These are phyloP conservation scores for Sclerotinia trifoliorum DNA, from an alignment of 2,329 filamentous ascomycete genomes.

Conservation along the genomic window DNA sequence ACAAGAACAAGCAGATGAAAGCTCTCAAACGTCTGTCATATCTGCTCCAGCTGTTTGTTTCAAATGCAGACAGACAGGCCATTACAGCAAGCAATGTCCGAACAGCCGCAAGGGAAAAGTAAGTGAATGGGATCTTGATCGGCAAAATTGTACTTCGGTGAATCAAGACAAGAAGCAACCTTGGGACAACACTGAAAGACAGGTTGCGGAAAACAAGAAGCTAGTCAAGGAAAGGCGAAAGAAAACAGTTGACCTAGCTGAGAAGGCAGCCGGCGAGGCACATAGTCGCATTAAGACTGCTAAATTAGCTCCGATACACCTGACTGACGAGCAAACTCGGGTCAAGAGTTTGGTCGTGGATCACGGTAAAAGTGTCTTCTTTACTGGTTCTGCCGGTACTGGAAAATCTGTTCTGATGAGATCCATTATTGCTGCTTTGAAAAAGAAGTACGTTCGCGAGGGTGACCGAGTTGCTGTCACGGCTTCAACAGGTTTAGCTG, in stretches of 20 bases:
- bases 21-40: constrained; percentile 25
- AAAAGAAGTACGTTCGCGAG: constrained; percentile 72
- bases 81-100: constrained; percentile 29
- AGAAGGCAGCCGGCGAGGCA: constrained; percentile 46
- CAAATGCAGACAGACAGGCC: constrained; percentile 29
- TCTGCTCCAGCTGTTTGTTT: constrained; percentile 28
- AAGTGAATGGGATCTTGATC: constrained; percentile 9
- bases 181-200: constrained; percentile 75
- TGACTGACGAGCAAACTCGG: constrained; percentile 83
- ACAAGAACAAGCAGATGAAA: constrained; percentile 28
- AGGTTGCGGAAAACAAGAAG: constrained; percentile 76
- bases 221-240: constrained; percentile 65
- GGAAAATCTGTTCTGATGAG: constrained; percentile 96
- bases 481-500: constrained; percentile 91
- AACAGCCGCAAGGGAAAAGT: constrained; percentile 25
- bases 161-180: constrained; percentile 44
- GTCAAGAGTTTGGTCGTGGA: constrained; percentile 82
- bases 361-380: constrained; percentile 85
- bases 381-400: constrained; percentile 93
- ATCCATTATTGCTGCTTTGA: constrained; percentile 80
- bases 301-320: constrained; percentile 39
- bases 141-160: constrained; percentile 43
- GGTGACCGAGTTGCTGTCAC: constrained; percentile 88
- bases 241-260: constrained; percentile 43
- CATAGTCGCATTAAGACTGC: constrained; percentile 47